These are phyloP conservation scores for Paramarasmius palmivorus DNA, from an alignment of 1,284 basidiomycete genomes.

Conservation along the genomic window DNA sequence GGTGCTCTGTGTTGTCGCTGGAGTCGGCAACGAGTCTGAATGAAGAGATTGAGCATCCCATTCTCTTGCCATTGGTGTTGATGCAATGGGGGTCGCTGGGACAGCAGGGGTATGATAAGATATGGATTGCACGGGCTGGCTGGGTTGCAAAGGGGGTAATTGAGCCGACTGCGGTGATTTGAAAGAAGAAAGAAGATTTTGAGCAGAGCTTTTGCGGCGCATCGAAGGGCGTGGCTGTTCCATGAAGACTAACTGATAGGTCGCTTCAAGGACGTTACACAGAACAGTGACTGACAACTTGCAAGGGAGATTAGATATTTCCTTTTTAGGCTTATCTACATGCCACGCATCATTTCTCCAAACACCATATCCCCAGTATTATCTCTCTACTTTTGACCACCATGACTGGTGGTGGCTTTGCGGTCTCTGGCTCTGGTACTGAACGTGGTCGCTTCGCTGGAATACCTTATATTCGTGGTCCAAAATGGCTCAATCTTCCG, in stretches of 20 bases:
- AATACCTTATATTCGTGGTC: constrained; percentile 52
- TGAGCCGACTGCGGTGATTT: constrained; percentile 41
- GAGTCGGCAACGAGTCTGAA: constrained; percentile 45
- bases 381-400: constrained; percentile 1
- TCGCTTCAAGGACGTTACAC: no score
- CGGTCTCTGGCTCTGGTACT: constrained; percentile 6
- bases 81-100: constrained; percentile 40
- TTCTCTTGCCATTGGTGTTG: constrained; percentile 50
- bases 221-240: constrained; percentile 55
- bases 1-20: constrained; percentile 57
- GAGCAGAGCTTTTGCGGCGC: constrained; percentile 82
- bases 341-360: no score
- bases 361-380: not conserved
- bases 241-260: constrained; percentile 18
- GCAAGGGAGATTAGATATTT: constrained; percentile 12
- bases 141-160: constrained; percentile 28
- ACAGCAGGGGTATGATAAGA: constrained; percentile 40
- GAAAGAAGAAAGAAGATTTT: constrained; percentile 79
- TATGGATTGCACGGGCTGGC: constrained; percentile 29
- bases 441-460: constrained; percentile 15
- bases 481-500: constrained; percentile 65
- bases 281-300: no score
- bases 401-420: constrained; percentile 20
- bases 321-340: not conserved
- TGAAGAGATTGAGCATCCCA: constrained; percentile 69